phyloP scores from a whole-genome alignment of 1,139 yeast genomes.

The Hyphopichia pseudoburtonii region DNA sequence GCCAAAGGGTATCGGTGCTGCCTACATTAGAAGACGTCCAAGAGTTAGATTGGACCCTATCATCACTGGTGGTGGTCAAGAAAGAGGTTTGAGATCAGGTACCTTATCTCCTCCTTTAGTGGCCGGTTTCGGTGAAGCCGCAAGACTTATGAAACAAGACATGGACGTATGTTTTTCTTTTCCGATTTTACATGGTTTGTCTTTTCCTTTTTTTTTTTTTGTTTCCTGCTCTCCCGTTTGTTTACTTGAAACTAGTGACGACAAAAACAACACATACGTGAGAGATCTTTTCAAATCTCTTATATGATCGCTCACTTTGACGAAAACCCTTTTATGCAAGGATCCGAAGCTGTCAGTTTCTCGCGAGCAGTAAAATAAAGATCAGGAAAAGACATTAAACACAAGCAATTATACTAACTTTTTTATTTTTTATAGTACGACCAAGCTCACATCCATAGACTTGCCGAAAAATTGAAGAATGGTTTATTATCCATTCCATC shows the following conservation, averaged over 20 bases:
- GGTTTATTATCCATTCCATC: constrained; percentile 83
- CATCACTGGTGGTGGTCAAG: constrained; percentile 98
- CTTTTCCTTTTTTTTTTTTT: constrained; percentile 5
- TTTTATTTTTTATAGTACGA: constrained; percentile 47
- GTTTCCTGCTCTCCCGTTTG: not conserved
- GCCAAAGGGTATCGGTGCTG: constrained; percentile 97
- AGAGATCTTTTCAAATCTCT: constrained; percentile 2
- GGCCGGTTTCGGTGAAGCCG: constrained; percentile 97
- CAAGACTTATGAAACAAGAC: constrained; percentile 76
- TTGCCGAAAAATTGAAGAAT: constrained; percentile 70
- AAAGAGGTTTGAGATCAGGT: constrained; percentile 96
- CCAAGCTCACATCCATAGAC: constrained; percentile 60
- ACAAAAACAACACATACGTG: not conserved
- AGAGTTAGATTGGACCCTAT: constrained; percentile 95
- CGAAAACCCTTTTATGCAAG: constrained; percentile 18
- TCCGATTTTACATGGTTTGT: not conserved
- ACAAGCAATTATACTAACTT: constrained; percentile 16
- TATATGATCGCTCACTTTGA: constrained; percentile 4
- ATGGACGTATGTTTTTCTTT: constrained; percentile 38
- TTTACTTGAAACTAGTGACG: constrained; percentile 1
- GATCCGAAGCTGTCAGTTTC: constrained; percentile 15
- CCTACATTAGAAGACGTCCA: constrained; percentile 95
- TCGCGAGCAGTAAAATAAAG: too few relatives aligned
- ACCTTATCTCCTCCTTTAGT: constrained; percentile 95
- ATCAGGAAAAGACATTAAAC: constrained; percentile 1